Evolutionary conservation across 805 yeast species (phyloP).

Genomic region (Diddensiella caesifluorescens): DNA sequence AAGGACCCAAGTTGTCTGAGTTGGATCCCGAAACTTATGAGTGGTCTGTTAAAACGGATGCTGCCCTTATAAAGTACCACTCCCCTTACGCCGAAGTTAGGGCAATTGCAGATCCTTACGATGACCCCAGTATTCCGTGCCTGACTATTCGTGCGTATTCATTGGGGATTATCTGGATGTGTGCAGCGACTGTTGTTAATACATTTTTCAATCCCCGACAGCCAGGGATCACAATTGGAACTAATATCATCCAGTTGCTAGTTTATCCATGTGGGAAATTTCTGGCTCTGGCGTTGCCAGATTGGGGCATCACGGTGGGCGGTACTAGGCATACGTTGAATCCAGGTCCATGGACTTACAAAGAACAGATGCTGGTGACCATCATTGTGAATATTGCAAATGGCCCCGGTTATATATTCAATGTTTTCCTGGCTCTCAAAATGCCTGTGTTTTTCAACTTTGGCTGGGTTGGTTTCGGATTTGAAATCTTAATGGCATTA

Average conservation of each 20-base stretch:
- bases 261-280: slow-evolving; percentile 54
- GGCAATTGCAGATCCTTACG: slow-evolving; percentile 48
- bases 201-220: slow-evolving; percentile 53
- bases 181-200: slow-evolving; percentile 50
- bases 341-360: slow-evolving; percentile 58
- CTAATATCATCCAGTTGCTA: slow-evolving; percentile 40
- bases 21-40: slow-evolving; percentile 25
- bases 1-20: slow-evolving; percentile 18
- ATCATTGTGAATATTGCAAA: slow-evolving; percentile 15
- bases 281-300: slow-evolving; percentile 40
- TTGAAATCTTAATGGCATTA: slow-evolving; percentile 41
- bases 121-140: slow-evolving; percentile 41
- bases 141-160: slow-evolving; percentile 47
- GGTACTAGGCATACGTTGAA: slow-evolving; percentile 41
- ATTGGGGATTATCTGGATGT: slow-evolving; percentile 38
- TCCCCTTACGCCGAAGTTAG: slow-evolving; percentile 58
- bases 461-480: slow-evolving; percentile 38
- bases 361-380: slow-evolving; percentile 62
- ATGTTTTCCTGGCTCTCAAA: slow-evolving; percentile 18
- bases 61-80: slow-evolving; percentile 36
- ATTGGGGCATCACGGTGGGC: slow-evolving; percentile 37
- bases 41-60: slow-evolving; percentile 33
- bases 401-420: slow-evolving; percentile 15
- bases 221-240: slow-evolving; percentile 42
- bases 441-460: slow-evolving; percentile 25